A percentile compares a stretch with the other conserved stretches of the same genome.
Conservation (phyloP, 2,329 filamentous ascomycete species). For the Hymenoscyphus linearis region DNA sequence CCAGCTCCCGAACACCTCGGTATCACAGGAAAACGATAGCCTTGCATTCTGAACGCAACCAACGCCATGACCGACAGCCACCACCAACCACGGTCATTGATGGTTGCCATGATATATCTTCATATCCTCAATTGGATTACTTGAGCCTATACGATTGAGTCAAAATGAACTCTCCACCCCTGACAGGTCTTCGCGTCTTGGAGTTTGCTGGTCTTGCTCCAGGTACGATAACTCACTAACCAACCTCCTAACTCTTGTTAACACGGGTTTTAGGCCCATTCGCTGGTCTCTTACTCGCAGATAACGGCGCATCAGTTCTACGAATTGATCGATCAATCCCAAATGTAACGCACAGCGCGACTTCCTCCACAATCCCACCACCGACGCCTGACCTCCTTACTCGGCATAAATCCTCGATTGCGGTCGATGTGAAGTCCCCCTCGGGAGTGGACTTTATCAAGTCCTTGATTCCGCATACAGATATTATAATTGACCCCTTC, state of each 20-base stretch:
- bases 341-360: conserved; percentile 37
- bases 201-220: conserved; percentile 61
- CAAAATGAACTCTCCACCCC: conserved; percentile 35
- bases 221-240: conserved; percentile 34
- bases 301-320: conserved; percentile 82
- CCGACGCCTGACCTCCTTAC: conserved; percentile 67
- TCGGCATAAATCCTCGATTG: conserved; percentile 74
- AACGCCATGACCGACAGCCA: neutral
- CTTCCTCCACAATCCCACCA: conserved; percentile 35
- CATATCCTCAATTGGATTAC: conserved; percentile 7
- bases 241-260: neutral
- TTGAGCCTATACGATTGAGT: conserved; percentile 36
- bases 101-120: neutral
- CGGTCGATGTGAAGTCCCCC: conserved; percentile 69
- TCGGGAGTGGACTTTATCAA: conserved; percentile 61
- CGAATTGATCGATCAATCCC: conserved; percentile 68
- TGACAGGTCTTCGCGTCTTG: conserved; percentile 56
- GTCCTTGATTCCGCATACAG: conserved; percentile 55
- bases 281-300: conserved; percentile 80
- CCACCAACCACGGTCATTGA: neutral
- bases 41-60: neutral
- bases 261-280: conserved; percentile 61
- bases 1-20: conserved; percentile 6
- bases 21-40: conserved; percentile 8
- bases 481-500: conserved; percentile 90